A percentile compares a stretch with the other conserved stretches of the same genome.
Conservation (phyloP, 768 basidiomycete species). For the Hericium coralloides region DNA sequence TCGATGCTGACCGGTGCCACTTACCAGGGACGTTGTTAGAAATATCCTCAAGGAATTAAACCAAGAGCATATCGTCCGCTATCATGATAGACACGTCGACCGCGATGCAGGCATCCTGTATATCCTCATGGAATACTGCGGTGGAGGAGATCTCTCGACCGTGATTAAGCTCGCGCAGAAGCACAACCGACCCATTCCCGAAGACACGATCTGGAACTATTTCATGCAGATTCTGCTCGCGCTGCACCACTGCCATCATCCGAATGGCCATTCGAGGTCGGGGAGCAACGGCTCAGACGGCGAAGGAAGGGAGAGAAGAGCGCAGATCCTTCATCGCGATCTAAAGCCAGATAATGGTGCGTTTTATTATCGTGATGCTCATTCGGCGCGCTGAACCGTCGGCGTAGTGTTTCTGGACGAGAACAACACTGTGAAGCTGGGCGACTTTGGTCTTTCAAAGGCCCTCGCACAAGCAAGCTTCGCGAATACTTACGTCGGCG, state of each 20-base stretch:
- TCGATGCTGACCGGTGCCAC: not conserved
- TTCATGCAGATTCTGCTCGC: slow-evolving; percentile 91
- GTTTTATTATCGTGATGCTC: slow-evolving; percentile 14
- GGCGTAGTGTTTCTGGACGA: slow-evolving; percentile 80
- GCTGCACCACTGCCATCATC: slow-evolving; percentile 88
- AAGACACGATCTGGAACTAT: slow-evolving; percentile 94
- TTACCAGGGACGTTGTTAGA: slow-evolving; percentile 29
- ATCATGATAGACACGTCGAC: slow-evolving; percentile 89
- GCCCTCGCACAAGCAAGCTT: slow-evolving; percentile 83
- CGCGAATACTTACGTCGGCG: slow-evolving; percentile 95
- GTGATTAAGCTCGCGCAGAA: slow-evolving; percentile 76
- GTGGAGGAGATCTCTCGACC: slow-evolving; percentile 86
- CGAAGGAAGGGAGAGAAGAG: slow-evolving; percentile 45
- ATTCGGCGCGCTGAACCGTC: not conserved
- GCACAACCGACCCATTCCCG: slow-evolving; percentile 65
- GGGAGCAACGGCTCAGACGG: slow-evolving; percentile 28
- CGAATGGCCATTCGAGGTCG: slow-evolving; percentile 38
- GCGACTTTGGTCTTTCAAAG: slow-evolving; percentile 95
- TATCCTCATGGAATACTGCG: slow-evolving; percentile 99
- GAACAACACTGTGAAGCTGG: slow-evolving; percentile 81
- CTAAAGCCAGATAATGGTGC: slow-evolving; percentile 95
- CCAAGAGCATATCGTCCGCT: slow-evolving; percentile 94
- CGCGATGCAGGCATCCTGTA: slow-evolving; percentile 85
- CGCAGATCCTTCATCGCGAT: slow-evolving; percentile 88
- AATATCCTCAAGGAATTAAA: slow-evolving; percentile 95